Evolutionary conservation across 257 asterid genomes (phyloP).

Genomic region (Anisodus tanguticus): DNA sequence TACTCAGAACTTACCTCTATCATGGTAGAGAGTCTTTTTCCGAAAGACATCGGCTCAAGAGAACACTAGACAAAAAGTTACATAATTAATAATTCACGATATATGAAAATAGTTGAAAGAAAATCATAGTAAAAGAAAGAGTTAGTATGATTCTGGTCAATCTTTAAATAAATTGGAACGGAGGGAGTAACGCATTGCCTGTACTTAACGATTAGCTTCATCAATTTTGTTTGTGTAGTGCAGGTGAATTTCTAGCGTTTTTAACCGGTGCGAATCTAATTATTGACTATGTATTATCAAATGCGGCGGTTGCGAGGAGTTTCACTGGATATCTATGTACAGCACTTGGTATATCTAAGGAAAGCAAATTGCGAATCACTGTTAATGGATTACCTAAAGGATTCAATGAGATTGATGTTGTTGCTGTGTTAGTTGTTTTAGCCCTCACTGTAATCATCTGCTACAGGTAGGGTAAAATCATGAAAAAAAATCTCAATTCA

Average conservation of each 20-base stretch:
- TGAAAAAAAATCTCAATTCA: neutral
- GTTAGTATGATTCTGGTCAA: too few relatives aligned
- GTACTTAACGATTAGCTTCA: neutral
- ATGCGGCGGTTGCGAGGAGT: conserved; percentile 95
- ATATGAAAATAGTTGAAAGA: too few relatives aligned
- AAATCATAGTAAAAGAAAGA: too few relatives aligned
- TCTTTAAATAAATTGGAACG: too few relatives aligned
- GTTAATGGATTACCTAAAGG: conserved; percentile 65
- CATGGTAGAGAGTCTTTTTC: too few relatives aligned
- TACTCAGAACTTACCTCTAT: too few relatives aligned
- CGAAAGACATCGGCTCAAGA: too few relatives aligned
- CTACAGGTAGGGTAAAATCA: conserved; percentile 57
- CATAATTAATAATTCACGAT: too few relatives aligned
- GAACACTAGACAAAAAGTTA: too few relatives aligned
- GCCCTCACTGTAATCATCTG: conserved; percentile 78
- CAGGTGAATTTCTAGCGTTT: conserved; percentile 83
- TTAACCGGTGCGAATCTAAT: conserved; percentile 85
- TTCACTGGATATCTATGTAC: conserved; percentile 81
- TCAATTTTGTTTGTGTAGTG: neutral
- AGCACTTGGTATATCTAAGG: conserved; percentile 61
- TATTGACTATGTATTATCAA: conserved; percentile 83
- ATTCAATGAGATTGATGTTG: conserved; percentile 73
- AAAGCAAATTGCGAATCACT: conserved; percentile 55
- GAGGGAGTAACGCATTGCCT: too few relatives aligned
- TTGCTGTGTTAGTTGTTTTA: conserved; percentile 77